Evolutionary conservation across 148 eudicot species (phyloP), one percentile per base, ranked within the genome.

Genomic region (Rheum nobile): DNA sequence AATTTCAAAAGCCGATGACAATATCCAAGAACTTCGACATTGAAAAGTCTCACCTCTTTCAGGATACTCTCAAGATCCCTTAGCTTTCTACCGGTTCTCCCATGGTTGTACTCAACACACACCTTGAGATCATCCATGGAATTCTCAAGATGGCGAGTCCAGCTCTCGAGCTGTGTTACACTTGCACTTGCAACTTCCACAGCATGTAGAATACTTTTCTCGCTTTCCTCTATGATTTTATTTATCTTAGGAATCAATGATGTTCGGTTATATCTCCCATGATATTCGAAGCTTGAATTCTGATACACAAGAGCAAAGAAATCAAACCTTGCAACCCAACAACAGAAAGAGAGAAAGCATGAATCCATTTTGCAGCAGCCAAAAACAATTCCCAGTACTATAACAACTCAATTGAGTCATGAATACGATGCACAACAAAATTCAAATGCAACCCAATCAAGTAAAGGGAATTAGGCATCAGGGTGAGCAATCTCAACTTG

Each of bases 131-230:
- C 75, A 54, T 79, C 76, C 24, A 79, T 37, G 1, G 75, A 42
- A 44, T 79, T 71, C 48, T 79, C 82, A 48, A 79, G 75, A 22
- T 65, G 69, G 74, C 39, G 37, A 3, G 52, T 80, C 69, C 71
- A 72, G 35, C 32, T 75, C 75, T 80, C 79, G 1, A 76, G 72
- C 68, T 73, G 77, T 50, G 76, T 54, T 39, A 80, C 65, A 10
- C 73, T 70, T 44, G 82, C 75, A 75, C 79, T 79, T 31, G 73
- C 72, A 50, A 72, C 75, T 43, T 79, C 75, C 38, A 79, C 72
- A 32, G 68, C 71, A 72, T 67, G 79, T 29, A 75, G 61, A 42
- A 79, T 29, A 28, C 34, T 61, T 13, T 61, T 61, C 19, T 12
- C 35, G 13, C 28, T 61, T 11, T 28, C 35, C 19, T 28, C 37